A percentile compares a stretch with the other conserved stretches of the same genome.
These are phyloP conservation scores for Aspergillus steynii DNA, from an alignment of 495 filamentous ascomycete species.

Conservation along the genomic window DNA sequence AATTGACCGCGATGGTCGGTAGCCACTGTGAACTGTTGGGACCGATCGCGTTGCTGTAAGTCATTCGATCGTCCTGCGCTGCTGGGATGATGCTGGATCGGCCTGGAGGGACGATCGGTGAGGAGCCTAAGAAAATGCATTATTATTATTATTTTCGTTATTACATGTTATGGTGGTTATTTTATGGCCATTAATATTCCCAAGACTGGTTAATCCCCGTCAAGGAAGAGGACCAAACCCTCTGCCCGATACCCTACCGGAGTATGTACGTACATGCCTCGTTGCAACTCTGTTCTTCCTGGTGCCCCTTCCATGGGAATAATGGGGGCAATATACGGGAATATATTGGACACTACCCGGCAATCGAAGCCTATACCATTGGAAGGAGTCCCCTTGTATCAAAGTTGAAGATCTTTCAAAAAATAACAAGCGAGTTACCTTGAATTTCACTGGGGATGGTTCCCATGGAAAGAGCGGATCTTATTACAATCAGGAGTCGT, in stretches of 20 bases:
- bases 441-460: too few relatives aligned
- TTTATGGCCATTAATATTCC: background rate
- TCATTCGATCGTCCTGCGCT: conserved; percentile 29
- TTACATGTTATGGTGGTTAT: background rate
- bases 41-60: conserved; percentile 30
- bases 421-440: background rate
- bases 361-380: background rate
- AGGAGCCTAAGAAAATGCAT: conserved; percentile 5
- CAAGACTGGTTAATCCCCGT: background rate
- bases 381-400: background rate
- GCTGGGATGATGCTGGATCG: conserved; percentile 27
- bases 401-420: background rate
- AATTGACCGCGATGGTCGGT: conserved; percentile 1
- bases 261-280: background rate
- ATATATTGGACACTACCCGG: background rate
- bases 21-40: conserved; percentile 21
- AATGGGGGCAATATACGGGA: background rate
- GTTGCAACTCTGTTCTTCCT: background rate
- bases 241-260: background rate
- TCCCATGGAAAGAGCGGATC: background rate
- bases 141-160: conserved; percentile 4
- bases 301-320: background rate
- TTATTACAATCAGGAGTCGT: background rate
- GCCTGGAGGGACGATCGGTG: conserved; percentile 13
- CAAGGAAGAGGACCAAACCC: background rate